Conservation (phyloP, 495 filamentous ascomycete species). For the Pyrenopolyporus hunteri region DNA sequence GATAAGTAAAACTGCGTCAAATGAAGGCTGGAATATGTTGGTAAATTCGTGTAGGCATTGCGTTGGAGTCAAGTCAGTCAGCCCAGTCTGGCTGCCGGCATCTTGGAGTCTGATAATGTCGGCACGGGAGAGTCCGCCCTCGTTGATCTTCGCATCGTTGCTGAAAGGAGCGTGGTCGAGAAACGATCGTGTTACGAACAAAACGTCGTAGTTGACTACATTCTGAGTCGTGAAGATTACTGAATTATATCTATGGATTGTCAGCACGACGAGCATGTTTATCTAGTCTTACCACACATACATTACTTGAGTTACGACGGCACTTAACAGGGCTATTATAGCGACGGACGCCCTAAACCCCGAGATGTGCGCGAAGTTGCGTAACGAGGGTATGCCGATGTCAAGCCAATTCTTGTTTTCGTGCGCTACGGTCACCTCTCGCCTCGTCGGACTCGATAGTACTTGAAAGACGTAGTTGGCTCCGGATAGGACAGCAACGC, state of each 20-base stretch:
- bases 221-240: constrained; percentile 49
- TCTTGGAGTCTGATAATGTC: constrained; percentile 47
- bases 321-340: constrained; percentile 44
- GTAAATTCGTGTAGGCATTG: constrained; percentile 29
- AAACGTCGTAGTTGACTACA: constrained; percentile 43
- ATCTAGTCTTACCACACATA: constrained; percentile 25
- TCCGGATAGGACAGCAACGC: constrained; percentile 46
- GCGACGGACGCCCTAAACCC: constrained; percentile 46
- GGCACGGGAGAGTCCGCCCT: constrained; percentile 39
- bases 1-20: constrained; percentile 46
- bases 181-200: constrained; percentile 48
- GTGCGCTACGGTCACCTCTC: constrained; percentile 58
- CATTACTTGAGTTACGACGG: constrained; percentile 52
- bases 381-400: constrained; percentile 58
- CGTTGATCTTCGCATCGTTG: constrained; percentile 42
- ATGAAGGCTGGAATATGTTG: constrained; percentile 41
- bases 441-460: constrained; percentile 58
- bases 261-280: not conserved
- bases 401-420: constrained; percentile 55
- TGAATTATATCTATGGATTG: constrained; percentile 53
- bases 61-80: constrained; percentile 16
- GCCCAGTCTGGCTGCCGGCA: constrained; percentile 22
- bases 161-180: constrained; percentile 46
- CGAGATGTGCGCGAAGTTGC: constrained; percentile 53
- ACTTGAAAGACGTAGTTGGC: constrained; percentile 59